Conservation (phyloP, 2,329 filamentous ascomycete genomes). For the Phaeoacremonium minimum region DNA sequence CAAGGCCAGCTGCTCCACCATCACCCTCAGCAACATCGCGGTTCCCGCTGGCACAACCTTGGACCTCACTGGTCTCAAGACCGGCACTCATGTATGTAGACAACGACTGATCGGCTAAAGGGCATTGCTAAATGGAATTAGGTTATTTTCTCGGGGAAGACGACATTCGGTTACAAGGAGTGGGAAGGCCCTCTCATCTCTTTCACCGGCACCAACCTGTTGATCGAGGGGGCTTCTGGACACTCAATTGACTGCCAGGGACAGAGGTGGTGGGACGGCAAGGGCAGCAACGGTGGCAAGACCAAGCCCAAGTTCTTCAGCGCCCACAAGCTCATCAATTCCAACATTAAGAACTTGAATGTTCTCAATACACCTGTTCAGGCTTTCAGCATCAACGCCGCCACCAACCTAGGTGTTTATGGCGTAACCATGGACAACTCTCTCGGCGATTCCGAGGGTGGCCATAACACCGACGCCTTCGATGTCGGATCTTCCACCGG, state of each 20-base stretch:
- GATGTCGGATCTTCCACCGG: slow-evolving; percentile 45
- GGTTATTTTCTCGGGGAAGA: slow-evolving; percentile 6
- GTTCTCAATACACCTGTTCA: slow-evolving; percentile 37
- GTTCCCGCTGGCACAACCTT: slow-evolving; percentile 29
- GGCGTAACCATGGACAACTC: slow-evolving; percentile 33
- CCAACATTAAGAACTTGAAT: slow-evolving; percentile 30
- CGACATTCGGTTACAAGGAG: slow-evolving; percentile 43
- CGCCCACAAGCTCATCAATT: slow-evolving; percentile 32
- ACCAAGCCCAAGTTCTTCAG: slow-evolving; percentile 44
- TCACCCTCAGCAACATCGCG: slow-evolving; percentile 27
- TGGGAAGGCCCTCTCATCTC: slow-evolving; percentile 50
- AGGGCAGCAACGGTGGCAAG: slow-evolving; percentile 31
- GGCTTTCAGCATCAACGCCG: slow-evolving; percentile 32
- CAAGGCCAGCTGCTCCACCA: slow-evolving; percentile 31
- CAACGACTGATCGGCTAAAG: not conserved
- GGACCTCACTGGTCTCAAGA: slow-evolving; percentile 24
- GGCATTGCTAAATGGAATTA: slow-evolving; percentile 2
- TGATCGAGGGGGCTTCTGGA: slow-evolving; percentile 12
- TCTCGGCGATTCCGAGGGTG: slow-evolving; percentile 24
- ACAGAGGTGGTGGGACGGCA: slow-evolving; percentile 20
- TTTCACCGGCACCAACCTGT: slow-evolving; percentile 12
- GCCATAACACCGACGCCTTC: slow-evolving; percentile 56
- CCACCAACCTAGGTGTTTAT: slow-evolving; percentile 25
- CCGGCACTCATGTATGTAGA: slow-evolving; percentile 21
- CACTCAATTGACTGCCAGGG: slow-evolving; percentile 12